These are phyloP conservation scores for Jamesozyma rosinii DNA, from an alignment of 805 yeast species.

Conservation along the genomic window DNA sequence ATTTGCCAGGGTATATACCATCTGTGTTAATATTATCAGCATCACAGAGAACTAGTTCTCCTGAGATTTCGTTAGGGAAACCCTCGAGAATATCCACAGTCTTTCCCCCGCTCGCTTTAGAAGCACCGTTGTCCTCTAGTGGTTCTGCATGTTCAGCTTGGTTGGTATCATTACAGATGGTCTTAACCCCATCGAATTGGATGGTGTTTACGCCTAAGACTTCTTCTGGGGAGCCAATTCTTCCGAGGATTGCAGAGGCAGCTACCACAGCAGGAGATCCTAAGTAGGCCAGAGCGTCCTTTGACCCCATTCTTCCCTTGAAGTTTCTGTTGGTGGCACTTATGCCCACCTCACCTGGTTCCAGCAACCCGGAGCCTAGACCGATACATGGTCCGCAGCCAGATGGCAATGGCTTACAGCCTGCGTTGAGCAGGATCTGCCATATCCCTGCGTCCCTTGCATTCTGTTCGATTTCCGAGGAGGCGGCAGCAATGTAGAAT, in stretches of 20 bases:
- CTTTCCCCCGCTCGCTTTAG: slow-evolving; percentile 28
- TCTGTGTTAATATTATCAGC: slow-evolving; percentile 97
- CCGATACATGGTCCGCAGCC: slow-evolving; percentile 99
- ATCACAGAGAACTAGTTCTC: slow-evolving; percentile 89
- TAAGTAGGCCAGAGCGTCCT: slow-evolving; percentile 88
- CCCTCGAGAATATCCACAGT: slow-evolving; percentile 75
- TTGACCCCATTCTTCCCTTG: slow-evolving; percentile 98
- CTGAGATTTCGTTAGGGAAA: slow-evolving; percentile 80
- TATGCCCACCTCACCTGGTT: slow-evolving; percentile 96
- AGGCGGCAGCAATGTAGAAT: slow-evolving; percentile 96
- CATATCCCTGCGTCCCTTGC: slow-evolving; percentile 91
- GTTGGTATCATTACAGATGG: slow-evolving; percentile 9
- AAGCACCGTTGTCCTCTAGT: slow-evolving; percentile 16
- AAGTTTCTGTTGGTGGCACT: slow-evolving; percentile 97
- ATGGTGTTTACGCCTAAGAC: slow-evolving; percentile 51
- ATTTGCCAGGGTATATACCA: slow-evolving; percentile 98
- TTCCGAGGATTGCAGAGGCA: slow-evolving; percentile 93
- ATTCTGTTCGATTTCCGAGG: slow-evolving; percentile 83
- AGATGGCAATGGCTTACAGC: slow-evolving; percentile 90
- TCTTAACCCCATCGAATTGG: slow-evolving; percentile 41
- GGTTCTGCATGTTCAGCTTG: slow-evolving; percentile 5
- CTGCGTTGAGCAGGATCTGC: slow-evolving; percentile 82
- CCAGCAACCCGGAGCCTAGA: slow-evolving; percentile 82
- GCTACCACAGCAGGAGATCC: slow-evolving; percentile 98
- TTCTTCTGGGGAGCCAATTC: slow-evolving; percentile 87